phyloP scores from a whole-genome alignment of 1,284 basidiomycete genomes.

The Ceratobasidium sp. region DNA sequence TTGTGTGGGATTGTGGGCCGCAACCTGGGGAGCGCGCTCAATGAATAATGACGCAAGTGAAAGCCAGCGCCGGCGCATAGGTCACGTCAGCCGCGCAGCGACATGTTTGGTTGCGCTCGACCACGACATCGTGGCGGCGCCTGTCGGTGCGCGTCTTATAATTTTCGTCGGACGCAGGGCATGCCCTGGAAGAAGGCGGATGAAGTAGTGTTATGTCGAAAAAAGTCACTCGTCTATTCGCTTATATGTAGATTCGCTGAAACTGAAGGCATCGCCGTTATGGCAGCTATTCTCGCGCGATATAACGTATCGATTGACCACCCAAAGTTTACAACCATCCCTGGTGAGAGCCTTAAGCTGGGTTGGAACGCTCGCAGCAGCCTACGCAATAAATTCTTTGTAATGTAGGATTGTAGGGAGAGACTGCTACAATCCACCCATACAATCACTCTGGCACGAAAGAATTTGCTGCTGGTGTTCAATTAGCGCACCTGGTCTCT shows the following conservation, averaged over 20 bases:
- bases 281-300: constrained; percentile 19
- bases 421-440: neutral
- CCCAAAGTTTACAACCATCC: constrained; percentile 30
- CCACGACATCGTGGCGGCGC: no score
- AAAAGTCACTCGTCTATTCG: neutral
- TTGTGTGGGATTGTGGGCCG: no score
- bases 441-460: neutral
- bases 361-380: neutral
- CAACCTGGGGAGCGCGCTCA: no score
- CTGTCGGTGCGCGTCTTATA: no score
- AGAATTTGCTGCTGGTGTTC: neutral
- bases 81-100: no score
- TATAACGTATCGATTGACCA: constrained; percentile 33
- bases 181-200: constrained; percentile 38
- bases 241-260: constrained; percentile 35
- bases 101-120: no score
- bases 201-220: no score
- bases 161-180: constrained; percentile 33
- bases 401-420: neutral
- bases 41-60: no score
- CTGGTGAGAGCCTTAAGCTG: constrained; percentile 12
- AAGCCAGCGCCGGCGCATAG: no score
- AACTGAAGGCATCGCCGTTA: constrained; percentile 34
- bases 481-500: neutral
- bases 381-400: no score